Conservation (phyloP, 805 yeast genomes). For the Kodamaea hsintzibuensis region DNA sequence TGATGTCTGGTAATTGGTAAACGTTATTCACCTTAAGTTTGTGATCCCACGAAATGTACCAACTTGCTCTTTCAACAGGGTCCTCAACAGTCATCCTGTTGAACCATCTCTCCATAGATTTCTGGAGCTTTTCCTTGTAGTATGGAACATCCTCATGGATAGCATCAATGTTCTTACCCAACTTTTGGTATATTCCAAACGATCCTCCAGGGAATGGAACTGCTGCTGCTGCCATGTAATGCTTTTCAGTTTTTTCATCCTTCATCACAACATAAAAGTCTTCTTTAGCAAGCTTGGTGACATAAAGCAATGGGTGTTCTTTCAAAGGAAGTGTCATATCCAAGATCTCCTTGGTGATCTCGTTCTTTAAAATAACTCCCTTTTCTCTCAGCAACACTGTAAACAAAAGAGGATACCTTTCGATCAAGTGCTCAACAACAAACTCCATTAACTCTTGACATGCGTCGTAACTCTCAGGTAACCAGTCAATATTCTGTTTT, state of each 20-base stretch:
- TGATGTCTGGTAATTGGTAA: constrained; percentile 52
- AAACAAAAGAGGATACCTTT: constrained; percentile 64
- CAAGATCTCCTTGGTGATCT: constrained; percentile 59
- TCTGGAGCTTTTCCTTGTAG: constrained; percentile 62
- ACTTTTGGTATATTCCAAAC: constrained; percentile 58
- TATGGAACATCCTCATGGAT: constrained; percentile 73
- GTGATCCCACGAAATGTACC: constrained; percentile 77
- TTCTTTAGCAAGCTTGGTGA: constrained; percentile 71
- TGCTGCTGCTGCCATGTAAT: constrained; percentile 70
- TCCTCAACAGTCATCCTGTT: constrained; percentile 57
- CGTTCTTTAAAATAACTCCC: constrained; percentile 52
- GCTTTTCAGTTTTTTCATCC: constrained; percentile 53
- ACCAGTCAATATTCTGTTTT: constrained; percentile 61
- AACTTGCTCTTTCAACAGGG: constrained; percentile 73
- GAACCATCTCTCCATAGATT: constrained; percentile 76
- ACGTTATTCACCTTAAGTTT: constrained; percentile 57
- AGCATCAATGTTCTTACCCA: constrained; percentile 61
- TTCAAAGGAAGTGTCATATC: constrained; percentile 62
- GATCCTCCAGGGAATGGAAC: constrained; percentile 82
- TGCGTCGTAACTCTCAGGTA: constrained; percentile 64
- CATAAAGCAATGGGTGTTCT: constrained; percentile 62
- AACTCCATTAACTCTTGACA: constrained; percentile 63
- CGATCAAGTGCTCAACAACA: constrained; percentile 59
- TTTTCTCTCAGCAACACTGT: constrained; percentile 40
- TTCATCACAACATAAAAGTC: constrained; percentile 67